Evolutionary conservation across 495 filamentous ascomycete species (phyloP).

Genomic region (Penicillium chermesinum): DNA sequence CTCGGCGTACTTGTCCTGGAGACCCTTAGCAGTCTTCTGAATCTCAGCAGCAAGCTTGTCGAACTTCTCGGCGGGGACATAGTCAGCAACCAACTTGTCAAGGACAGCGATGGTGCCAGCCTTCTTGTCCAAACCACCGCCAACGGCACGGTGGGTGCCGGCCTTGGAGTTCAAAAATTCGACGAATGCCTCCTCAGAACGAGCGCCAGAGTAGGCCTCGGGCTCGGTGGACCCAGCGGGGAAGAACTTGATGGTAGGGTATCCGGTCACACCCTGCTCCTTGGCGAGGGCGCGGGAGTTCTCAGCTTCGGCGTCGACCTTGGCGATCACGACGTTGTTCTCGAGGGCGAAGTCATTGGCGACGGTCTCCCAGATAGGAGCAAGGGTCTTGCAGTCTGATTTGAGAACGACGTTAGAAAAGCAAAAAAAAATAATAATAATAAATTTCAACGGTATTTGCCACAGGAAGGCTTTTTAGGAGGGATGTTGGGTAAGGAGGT

Average conservation of each 20-base stretch:
- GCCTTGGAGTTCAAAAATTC: constrained; percentile 83
- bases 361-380: constrained; percentile 83
- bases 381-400: constrained; percentile 92
- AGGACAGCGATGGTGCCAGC: constrained; percentile 79
- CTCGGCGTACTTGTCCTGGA: constrained; percentile 79
- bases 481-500: no score
- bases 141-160: constrained; percentile 78
- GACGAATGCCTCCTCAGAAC: constrained; percentile 71
- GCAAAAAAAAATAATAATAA: no score
- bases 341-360: constrained; percentile 79
- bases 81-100: constrained; percentile 66
- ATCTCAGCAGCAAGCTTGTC: constrained; percentile 57
- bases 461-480: no score
- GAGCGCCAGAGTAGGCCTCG: constrained; percentile 69
- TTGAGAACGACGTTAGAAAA: constrained; percentile 17
- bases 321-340: constrained; percentile 74
- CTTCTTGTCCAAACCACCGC: constrained; percentile 71
- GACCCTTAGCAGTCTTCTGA: constrained; percentile 59
- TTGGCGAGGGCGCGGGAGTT: constrained; percentile 71
- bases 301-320: constrained; percentile 88
- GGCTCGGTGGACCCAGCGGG: constrained; percentile 75
- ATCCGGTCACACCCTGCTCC: constrained; percentile 74
- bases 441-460: no score
- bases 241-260: constrained; percentile 98
- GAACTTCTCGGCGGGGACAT: constrained; percentile 49